Evolutionary conservation across 176 grass and related monocot species (phyloP).

Genomic region (Phoenix dactylifera): DNA sequence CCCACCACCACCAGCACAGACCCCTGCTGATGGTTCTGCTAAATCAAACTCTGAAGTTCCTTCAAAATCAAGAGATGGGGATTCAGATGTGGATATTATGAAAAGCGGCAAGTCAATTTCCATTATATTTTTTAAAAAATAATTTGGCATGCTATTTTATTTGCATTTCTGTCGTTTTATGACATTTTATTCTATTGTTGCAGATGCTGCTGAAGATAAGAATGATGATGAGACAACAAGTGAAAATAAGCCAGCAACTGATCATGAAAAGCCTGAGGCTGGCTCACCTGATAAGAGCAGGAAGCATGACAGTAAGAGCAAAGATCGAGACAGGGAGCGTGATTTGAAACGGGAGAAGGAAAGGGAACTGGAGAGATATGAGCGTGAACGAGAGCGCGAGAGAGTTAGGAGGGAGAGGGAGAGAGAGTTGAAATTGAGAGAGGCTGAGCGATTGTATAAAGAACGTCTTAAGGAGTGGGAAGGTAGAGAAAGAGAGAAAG

Average conservation of each 20-base stretch:
- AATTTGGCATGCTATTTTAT: too few species aligned
- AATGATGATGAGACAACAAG: constrained; percentile 27
- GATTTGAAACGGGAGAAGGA: constrained; percentile 60
- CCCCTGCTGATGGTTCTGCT: constrained; percentile 27
- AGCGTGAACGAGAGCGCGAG: constrained; percentile 70
- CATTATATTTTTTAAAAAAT: constrained; percentile 1
- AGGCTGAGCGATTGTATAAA: constrained; percentile 61
- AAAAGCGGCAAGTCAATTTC: constrained; percentile 43
- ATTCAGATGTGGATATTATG: constrained; percentile 41
- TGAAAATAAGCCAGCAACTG: constrained; percentile 55
- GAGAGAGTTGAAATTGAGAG: constrained; percentile 64
- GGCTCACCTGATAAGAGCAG: constrained; percentile 67
- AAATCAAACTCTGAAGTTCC: constrained; percentile 26
- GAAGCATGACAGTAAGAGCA: constrained; percentile 52
- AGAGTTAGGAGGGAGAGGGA: constrained; percentile 86
- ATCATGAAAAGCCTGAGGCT: constrained; percentile 52
- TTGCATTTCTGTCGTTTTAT: too few species aligned
- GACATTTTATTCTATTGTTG: not conserved
- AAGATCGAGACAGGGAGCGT: constrained; percentile 26
- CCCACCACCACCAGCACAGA: constrained; percentile 35
- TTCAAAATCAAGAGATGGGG: constrained; percentile 49
- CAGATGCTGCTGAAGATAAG: constrained; percentile 73
- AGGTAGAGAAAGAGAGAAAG: constrained; percentile 87
- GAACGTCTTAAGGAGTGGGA: constrained; percentile 90
- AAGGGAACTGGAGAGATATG: constrained; percentile 63